Evolutionary conservation across 2,329 filamentous ascomycete species (phyloP), one percentile per base, ranked within the genome.

Genomic region (Microdochium bolleyi): DNA sequence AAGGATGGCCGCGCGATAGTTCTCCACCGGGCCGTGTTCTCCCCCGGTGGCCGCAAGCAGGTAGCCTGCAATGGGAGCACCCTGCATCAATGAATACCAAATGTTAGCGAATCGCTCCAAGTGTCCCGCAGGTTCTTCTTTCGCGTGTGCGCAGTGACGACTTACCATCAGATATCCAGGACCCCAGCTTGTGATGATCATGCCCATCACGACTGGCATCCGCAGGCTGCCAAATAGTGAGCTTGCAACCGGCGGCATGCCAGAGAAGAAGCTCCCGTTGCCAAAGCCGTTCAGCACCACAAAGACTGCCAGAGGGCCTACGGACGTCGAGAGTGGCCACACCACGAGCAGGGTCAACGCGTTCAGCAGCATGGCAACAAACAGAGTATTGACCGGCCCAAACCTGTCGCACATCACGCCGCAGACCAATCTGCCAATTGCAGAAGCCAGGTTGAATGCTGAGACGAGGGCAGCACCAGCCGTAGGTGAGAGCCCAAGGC

Each of bases 1-100:
- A 61, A 79, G 83, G 64, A 85, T 85, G 1, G 82, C 81, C 0
- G 80, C 79, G 19, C 79, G 71, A 57, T 80, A 85, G 0, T 80
- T 76, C 22, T 74, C 65, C 1, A 82, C 63, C 0, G 76, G 76
- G 2, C 64, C 66, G 0, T 74, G 65, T 16, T 74, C 68, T 11
- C 78, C 78, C 4, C 80, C 79, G 32, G 77, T 78, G 0, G 78
- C 77, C 52, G 76, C 30, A 13, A 78, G 61, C n/a, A 77, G 64
- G 54, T 73, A 75, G 30, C 73, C 73, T 2, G 74, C 73, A 54
- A 77, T 75, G 1, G 74, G 73, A 2, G 70, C 67, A 2, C 74
- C 74, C 69, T 70, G 48, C 1, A 27, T 13, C 10, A 53, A 24
- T 8, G 34, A 16, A 19, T 9, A 16, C 34, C 7, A 14, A 38